phyloP scores from a whole-genome alignment of 2,329 filamentous ascomycete species.

The Talaromyces rugulosus region DNA sequence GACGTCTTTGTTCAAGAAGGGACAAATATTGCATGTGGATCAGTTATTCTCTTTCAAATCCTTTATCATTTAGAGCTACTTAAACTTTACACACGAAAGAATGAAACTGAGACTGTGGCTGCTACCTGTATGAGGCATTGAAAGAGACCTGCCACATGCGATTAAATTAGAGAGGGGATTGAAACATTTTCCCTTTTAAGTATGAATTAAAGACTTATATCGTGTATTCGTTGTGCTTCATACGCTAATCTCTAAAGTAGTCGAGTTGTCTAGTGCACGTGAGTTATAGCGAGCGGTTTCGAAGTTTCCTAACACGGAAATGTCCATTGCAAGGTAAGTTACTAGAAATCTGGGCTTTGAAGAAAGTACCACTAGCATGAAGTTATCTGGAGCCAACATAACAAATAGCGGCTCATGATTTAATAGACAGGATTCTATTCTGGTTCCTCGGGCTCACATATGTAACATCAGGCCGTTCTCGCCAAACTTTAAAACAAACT shows the following conservation, averaged over 20 bases:
- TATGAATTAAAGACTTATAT: background rate
- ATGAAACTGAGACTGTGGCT: background rate
- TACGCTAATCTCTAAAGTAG: background rate
- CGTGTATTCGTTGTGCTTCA: background rate
- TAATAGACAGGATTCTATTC: background rate
- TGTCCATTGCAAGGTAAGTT: background rate
- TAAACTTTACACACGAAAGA: background rate
- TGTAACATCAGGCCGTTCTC: background rate
- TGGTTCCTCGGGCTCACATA: background rate
- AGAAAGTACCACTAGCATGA: too few species aligned
- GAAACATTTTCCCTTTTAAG: background rate
- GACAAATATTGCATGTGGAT: too few species aligned
- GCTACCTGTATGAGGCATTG: background rate
- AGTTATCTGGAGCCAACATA: too few species aligned
- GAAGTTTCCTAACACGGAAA: background rate
- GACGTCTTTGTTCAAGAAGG: too few species aligned
- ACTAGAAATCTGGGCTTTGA: too few species aligned
- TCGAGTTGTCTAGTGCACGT: background rate
- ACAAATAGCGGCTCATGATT: background rate
- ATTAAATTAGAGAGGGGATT: background rate
- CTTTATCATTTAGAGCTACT: too few species aligned
- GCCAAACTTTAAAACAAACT: background rate
- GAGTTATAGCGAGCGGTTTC: background rate
- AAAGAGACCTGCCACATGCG: background rate
- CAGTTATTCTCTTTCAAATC: too few species aligned